Evolutionary conservation across 768 basidiomycete genomes (phyloP), one percentile per base, ranked within the genome.

Genomic region (Phallus indusiatus): DNA sequence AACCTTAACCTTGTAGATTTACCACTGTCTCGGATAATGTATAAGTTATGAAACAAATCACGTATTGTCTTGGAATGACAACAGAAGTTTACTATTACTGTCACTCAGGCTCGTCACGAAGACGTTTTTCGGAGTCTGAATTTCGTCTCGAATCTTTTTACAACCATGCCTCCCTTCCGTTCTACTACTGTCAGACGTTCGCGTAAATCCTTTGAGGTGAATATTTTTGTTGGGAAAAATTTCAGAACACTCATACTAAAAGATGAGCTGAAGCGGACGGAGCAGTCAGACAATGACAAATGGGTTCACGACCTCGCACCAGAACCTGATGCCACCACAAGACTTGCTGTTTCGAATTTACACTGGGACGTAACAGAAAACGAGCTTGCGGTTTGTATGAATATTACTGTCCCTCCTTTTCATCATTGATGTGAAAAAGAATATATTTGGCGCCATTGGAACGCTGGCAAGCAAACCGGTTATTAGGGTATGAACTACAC

Each of bases 301-400:
- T 90, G 88, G 88, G 66, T 83, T 24, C 88, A 90, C 71, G 88
- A 90, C 78, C 84, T 78, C 70, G 85, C 83, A 50, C 81, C 82
- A 20, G 75, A 14, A 10, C 68, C 75, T 22, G 65, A 73, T 14
- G 66, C 73, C 2, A 78, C 76, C 63, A 72, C 80, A 56, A 83
- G 83, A 68, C 81, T 94, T 63, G 70, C 88, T 62, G 86, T 95
- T 64, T 83, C 88, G 66, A 92, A 92, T 70, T 67, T 96, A 64
- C 94, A 96, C 74, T 96, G 95, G 65, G 93, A 95, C 66, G 82
- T 96, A 47, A 88, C 86, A 57, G 81, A 88, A 67, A 86, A 86
- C 77, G 93, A 95, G 74, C 78, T 95, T 53, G 86, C 78, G 73
- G 94, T 95, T 64, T 68, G 90, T 56, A 54, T 24, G 59, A 11